Conservation (phyloP, 2,329 filamentous ascomycete species). For the Simplicillium aogashimaense region DNA sequence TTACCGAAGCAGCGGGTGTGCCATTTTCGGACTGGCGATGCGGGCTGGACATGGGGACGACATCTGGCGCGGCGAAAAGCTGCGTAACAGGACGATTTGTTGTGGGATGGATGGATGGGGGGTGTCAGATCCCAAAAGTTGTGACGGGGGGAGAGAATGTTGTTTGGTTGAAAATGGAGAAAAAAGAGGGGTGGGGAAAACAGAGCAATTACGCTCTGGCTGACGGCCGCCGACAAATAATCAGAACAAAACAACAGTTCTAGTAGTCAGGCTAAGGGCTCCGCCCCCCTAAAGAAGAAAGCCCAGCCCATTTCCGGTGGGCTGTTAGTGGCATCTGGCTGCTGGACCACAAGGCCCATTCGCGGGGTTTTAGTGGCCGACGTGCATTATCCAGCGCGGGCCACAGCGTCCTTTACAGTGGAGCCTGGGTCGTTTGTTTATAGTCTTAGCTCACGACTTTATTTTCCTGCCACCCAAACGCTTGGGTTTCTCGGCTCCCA, state of each 20-base stretch:
- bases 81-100: conserved; percentile 15
- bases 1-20: conserved; percentile 38
- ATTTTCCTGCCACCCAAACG: too few species aligned
- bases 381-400: neutral
- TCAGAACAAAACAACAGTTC: too few species aligned
- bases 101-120: conserved; percentile 14
- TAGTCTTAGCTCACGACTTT: too few species aligned
- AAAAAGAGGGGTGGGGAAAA: neutral
- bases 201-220: neutral
- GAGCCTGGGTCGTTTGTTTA: too few species aligned
- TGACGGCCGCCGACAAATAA: neutral
- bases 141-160: neutral
- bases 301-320: too few species aligned
- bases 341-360: conserved; percentile 16
- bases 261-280: too few species aligned
- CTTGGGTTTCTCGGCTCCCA: too few species aligned
- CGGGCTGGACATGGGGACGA: conserved; percentile 48
- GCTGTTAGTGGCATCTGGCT: too few species aligned
- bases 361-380: conserved; percentile 20
- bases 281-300: too few species aligned
- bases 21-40: conserved; percentile 42
- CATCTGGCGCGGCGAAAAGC: conserved; percentile 33
- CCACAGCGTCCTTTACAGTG: too few species aligned
- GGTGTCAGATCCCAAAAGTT: neutral
- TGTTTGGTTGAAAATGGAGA: neutral